A percentile compares a stretch with the other conserved stretches of the same genome.
These are phyloP conservation scores for Eruca vesicaria DNA, from an alignment of 441 rosid genomes.

Conservation along the genomic window DNA sequence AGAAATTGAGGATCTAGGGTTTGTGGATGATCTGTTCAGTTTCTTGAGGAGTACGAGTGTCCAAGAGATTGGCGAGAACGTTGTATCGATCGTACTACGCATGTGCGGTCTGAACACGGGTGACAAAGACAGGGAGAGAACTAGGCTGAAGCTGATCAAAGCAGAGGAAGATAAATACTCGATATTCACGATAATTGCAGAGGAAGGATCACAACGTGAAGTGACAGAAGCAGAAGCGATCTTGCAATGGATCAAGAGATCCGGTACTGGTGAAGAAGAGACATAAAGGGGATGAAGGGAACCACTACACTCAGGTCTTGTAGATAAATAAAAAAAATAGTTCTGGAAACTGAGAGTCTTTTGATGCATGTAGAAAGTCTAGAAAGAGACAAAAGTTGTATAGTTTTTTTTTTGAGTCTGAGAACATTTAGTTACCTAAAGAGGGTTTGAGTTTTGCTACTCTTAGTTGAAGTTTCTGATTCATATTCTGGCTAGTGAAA, in stretches of 20 bases:
- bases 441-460: neutral
- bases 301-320: neutral
- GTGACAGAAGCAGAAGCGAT: constrained; percentile 40
- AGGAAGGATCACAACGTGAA: constrained; percentile 41
- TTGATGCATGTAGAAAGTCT: neutral
- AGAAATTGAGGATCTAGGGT: neutral
- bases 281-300: neutral
- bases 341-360: neutral
- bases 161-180: constrained; percentile 37
- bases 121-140: constrained; percentile 8
- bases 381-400: neutral
- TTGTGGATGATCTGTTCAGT: neutral
- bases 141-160: constrained; percentile 22
- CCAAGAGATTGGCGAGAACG: neutral
- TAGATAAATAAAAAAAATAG: too few relatives aligned
- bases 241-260: constrained; percentile 34
- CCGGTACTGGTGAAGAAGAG: too few relatives aligned
- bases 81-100: neutral
- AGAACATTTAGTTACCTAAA: neutral
- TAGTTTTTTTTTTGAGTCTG: neutral
- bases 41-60: neutral
- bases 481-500: neutral
- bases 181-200: constrained; percentile 35
- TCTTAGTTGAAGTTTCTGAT: neutral
- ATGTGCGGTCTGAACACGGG: constrained; percentile 14